Evolutionary conservation across 208 protist species (phyloP).

Genomic region (Crithidia fasciculata): DNA sequence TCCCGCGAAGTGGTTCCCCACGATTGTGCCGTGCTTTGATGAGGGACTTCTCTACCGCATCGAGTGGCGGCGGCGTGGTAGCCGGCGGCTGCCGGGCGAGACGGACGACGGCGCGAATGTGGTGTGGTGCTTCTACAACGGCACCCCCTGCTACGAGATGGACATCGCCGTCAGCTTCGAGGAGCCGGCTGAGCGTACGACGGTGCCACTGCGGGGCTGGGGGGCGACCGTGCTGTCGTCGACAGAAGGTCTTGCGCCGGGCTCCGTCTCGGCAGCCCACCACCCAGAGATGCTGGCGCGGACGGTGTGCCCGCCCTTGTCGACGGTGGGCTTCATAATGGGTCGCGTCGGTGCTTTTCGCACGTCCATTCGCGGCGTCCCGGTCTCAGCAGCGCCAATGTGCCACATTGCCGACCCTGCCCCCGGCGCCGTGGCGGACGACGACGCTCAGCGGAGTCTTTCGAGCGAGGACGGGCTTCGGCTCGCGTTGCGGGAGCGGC

Average conservation of each 20-base stretch:
- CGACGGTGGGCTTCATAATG: conserved; percentile 16
- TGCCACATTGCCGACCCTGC: background rate
- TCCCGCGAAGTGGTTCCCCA: conserved; percentile 18
- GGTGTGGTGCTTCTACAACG: conserved; percentile 37
- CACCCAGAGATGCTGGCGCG: background rate
- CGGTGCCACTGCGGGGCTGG: conserved; percentile 13
- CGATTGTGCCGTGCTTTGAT: conserved; percentile 25
- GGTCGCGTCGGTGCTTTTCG: conserved; percentile 17
- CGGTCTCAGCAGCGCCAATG: background rate
- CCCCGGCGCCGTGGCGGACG: background rate
- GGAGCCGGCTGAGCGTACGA: background rate
- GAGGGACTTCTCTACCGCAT: conserved; percentile 31
- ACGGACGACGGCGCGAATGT: conserved; percentile 9
- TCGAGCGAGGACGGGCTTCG: conserved; percentile 11
- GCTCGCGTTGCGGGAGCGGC: conserved; percentile 5
- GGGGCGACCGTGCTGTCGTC: conserved; percentile 28
- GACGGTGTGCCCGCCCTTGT: conserved; percentile 16
- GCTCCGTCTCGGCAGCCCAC: background rate
- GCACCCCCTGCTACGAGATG: conserved; percentile 26
- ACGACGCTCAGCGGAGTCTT: background rate
- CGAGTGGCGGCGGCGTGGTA: conserved; percentile 14
- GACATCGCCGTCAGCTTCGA: conserved; percentile 26
- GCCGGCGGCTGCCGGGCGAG: background rate
- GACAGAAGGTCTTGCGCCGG: background rate
- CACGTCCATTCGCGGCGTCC: conserved; percentile 22